Conservation (phyloP, 768 basidiomycete genomes). For the Mycena venus region DNA sequence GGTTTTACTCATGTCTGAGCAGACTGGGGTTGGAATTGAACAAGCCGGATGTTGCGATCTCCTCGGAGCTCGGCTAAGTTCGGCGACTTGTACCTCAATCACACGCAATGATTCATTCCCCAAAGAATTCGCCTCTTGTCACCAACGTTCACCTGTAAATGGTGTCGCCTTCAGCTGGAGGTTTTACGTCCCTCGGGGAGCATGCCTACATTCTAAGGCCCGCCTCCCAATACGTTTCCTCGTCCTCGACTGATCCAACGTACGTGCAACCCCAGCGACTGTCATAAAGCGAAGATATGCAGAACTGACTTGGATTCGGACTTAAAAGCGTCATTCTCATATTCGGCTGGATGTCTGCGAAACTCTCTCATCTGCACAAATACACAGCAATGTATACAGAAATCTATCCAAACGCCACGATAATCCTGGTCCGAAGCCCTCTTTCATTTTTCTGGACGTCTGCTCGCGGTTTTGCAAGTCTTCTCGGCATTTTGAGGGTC, state of each 20-base stretch:
- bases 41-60: too few relatives aligned
- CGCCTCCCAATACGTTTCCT: not conserved
- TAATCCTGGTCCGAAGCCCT: constrained; percentile 55
- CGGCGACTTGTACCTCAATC: too few relatives aligned
- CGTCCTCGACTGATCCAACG: constrained; percentile 20
- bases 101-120: too few relatives aligned
- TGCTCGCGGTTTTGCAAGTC: not conserved
- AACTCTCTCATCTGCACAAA: constrained; percentile 59
- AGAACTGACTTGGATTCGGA: constrained; percentile 13
- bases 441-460: constrained; percentile 46
- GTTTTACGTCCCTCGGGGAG: constrained; percentile 7
- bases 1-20: too few relatives aligned
- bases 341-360: constrained; percentile 58
- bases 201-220: constrained; percentile 25
- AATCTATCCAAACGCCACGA: constrained; percentile 57
- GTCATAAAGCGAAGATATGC: not conserved
- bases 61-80: too few relatives aligned
- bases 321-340: constrained; percentile 16
- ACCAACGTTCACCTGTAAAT: not conserved
- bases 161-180: not conserved
- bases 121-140: too few relatives aligned
- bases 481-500: not conserved
- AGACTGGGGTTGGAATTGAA: too few relatives aligned
- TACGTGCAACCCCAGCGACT: not conserved
- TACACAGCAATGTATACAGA: constrained; percentile 57